phyloP scores from a whole-genome alignment of 2,329 filamentous ascomycete species.

The Colletotrichum sp. region DNA sequence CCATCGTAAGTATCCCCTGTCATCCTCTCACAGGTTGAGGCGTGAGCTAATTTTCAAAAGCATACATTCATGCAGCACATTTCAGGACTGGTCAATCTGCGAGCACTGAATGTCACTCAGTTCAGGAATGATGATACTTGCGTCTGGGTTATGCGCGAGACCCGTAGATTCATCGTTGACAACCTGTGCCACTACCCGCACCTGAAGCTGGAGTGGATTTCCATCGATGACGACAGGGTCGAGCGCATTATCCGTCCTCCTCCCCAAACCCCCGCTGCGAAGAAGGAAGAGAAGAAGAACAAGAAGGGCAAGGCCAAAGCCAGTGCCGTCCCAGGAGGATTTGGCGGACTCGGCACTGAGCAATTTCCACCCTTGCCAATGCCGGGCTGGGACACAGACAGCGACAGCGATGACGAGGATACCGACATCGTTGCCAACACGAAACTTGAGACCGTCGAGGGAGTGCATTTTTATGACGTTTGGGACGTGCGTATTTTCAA shows the following conservation, averaged over 20 bases:
- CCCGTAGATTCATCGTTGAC: conserved; percentile 63
- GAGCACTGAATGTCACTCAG: conserved; percentile 59
- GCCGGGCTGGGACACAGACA: conserved; percentile 31
- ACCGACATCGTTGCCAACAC: conserved; percentile 21
- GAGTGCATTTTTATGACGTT: conserved; percentile 48
- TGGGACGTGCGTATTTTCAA: conserved; percentile 61
- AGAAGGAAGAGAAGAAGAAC: conserved; percentile 29
- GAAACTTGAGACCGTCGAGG: conserved; percentile 44
- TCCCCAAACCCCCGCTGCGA: conserved; percentile 29
- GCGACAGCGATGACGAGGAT: conserved; percentile 38
- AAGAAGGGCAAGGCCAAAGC: conserved; percentile 26
- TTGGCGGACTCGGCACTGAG: conserved; percentile 14
- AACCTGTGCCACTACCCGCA: conserved; percentile 59
- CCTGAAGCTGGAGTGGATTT: conserved; percentile 63
- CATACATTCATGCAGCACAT: conserved; percentile 64
- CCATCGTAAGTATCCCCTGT: conserved; percentile 52
- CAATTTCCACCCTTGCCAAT: conserved; percentile 31
- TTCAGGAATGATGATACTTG: conserved; percentile 63
- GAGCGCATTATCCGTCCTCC: conserved; percentile 53
- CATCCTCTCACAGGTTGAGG: neutral
- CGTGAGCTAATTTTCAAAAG: conserved; percentile 37
- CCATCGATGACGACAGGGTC: conserved; percentile 56
- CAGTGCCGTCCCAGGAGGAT: neutral
- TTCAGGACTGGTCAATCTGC: conserved; percentile 49
- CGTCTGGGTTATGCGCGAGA: conserved; percentile 61